Evolutionary conservation across 805 yeast species (phyloP).

Genomic region (Sungouiella thailandica): DNA sequence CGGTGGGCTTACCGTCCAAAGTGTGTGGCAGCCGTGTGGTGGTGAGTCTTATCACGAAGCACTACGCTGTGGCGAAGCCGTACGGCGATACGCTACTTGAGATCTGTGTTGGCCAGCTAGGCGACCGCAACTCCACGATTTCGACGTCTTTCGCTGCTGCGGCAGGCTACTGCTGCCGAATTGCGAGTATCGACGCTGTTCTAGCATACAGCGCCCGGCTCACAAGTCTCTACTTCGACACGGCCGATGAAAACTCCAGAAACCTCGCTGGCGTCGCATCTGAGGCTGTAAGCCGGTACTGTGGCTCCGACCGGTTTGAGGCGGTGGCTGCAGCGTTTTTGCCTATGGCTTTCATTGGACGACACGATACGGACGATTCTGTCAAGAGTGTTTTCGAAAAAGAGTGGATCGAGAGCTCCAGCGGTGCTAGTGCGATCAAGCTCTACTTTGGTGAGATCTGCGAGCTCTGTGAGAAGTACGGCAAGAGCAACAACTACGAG

Average conservation of each 20-base stretch:
- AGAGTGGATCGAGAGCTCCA: slow-evolving; percentile 75
- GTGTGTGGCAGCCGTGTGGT: slow-evolving; percentile 76
- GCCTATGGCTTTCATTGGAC: slow-evolving; percentile 77
- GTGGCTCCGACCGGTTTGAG: slow-evolving; percentile 58
- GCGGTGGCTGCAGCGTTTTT: slow-evolving; percentile 58
- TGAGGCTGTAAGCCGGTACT: slow-evolving; percentile 61
- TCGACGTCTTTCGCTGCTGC: slow-evolving; percentile 73
- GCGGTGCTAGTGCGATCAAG: slow-evolving; percentile 65
- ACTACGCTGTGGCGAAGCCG: slow-evolving; percentile 38
- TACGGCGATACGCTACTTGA: slow-evolving; percentile 62
- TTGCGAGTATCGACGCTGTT: slow-evolving; percentile 49
- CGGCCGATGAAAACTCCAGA: slow-evolving; percentile 39
- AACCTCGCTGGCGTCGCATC: slow-evolving; percentile 56
- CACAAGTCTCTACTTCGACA: slow-evolving; percentile 53
- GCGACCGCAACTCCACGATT: slow-evolving; percentile 69
- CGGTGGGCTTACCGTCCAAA: slow-evolving; percentile 89
- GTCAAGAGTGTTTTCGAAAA: slow-evolving; percentile 48
- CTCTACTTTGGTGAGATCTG: slow-evolving; percentile 69
- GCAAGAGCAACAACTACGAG: slow-evolving; percentile 55
- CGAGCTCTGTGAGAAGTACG: slow-evolving; percentile 41
- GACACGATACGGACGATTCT: slow-evolving; percentile 51
- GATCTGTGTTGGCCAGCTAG: slow-evolving; percentile 52
- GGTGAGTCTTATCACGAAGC: slow-evolving; percentile 57
- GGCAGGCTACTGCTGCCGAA: slow-evolving; percentile 70
- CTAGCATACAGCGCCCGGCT: slow-evolving; percentile 51